Base-by-base conservation (phyloP, 129 eudicot genomes). In the Centaurea solstitialis region DNA sequence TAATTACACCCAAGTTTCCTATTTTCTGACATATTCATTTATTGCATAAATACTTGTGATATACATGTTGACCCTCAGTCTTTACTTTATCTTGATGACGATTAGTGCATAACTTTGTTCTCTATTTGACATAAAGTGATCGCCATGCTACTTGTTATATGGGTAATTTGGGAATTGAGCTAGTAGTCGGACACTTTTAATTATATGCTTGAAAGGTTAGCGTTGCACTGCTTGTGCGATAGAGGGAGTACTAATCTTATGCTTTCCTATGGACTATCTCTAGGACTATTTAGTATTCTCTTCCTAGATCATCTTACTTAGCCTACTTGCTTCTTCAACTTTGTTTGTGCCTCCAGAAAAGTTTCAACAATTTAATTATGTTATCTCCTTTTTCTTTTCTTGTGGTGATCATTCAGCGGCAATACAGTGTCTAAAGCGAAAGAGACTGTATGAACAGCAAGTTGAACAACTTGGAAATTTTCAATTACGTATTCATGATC, bases 401-500 rank as follows among this genome's bases (percentile, higher is more conserved):
- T 84, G 20, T 78, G 79, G 70, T 35, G 35, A 38, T 43, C 47
- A 26, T 82, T 79, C 87, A 88, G 91, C 89, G 73, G 91, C 89
- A 68, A 73, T 85, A 72, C 83, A 76, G 59, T 88, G 91, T 76
- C 72, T 88, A 57, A 88, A 85, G 76, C 68, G 85, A 75, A 85
- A 88, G 40, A 88, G 83, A 22, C 80, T 82, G 22, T 73, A 82
- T 7, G 91, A 88, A 50, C 89, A 82, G 47, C 89, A 88, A 79
- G 65, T 88, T 61, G 91, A 85, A 78, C 87, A 88, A 75, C 89
- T 88, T 62, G 91, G 84, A 9, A 88, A 88, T 53, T 83, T 72
- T 71, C 88, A 87, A 65, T 41, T 85, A 82, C 91, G 88, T 28
- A 87, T 87, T 53, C 91, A 87, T 73, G 91, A 88, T 45, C 91